Evolutionary conservation across 768 basidiomycete genomes (phyloP), one percentile per base, ranked within the genome.

Genomic region (Glaciozyma antarctica): DNA sequence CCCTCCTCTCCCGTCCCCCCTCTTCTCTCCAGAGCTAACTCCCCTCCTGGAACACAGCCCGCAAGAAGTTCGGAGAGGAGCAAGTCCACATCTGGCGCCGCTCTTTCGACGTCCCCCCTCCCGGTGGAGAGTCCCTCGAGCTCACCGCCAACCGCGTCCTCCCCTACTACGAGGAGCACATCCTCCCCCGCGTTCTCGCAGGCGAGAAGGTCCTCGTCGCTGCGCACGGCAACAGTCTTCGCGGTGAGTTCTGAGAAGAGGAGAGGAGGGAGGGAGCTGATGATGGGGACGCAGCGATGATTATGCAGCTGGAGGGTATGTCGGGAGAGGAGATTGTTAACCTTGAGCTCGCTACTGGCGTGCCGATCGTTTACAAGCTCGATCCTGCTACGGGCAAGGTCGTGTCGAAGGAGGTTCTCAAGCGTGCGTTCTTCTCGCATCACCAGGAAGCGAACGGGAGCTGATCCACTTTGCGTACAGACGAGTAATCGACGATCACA

Each of bases 61-160:
- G 68, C 64, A 60, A 61, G 51, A 71, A 73, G 67, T 73, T 53
- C 32, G 72, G 72, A 26, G 72, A 71, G 34, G 72, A 73, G 59
- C 72, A 73, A 60, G 67, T 72, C 38, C 73, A 71, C 66, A 73
- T 73, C 69, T 73, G 73, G 73, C 69, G 73, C 26, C 64, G 71
- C 10, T 70, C 66, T 17, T 70, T 63, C 67, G 73, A 73, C 68
- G 65, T 73, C 24, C 73, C 73, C 10, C 73, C 73, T 21, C 73
- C 73, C 38, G 68, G 69, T 34, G 73, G 71, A 41, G 73, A 73
- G 61, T 70, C 68, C 28, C 69, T 73, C 63, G 71, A 73, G 69
- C 60, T 73, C 32, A 73, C 73, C 32, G 65, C 67, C 38, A 67
- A 68, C 59, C 73, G 73, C 34, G 62, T 63, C 56, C 63, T 73